A percentile compares a stretch with the other conserved stretches of the same genome.
phyloP scores from a whole-genome alignment of 805 yeast species.

The Debaryomyces hansenii region DNA sequence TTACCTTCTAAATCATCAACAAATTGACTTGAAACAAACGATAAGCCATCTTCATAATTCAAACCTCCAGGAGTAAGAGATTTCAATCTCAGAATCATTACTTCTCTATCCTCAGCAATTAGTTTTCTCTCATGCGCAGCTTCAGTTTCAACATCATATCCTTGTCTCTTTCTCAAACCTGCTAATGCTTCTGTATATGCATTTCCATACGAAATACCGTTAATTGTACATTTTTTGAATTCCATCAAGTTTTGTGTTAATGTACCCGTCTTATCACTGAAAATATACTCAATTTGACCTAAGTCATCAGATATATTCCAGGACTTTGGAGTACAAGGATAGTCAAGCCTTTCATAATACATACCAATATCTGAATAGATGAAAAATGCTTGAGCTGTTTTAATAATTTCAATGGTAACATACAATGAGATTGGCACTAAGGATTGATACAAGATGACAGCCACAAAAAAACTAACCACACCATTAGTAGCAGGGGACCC shows the following conservation, averaged over 20 bases:
- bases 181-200: constrained; percentile 85
- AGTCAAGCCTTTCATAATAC: constrained; percentile 69
- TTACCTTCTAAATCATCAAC: constrained; percentile 60
- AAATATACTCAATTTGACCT: constrained; percentile 82
- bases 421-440: constrained; percentile 82
- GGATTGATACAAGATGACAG: constrained; percentile 73
- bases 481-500: constrained; percentile 68
- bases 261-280: constrained; percentile 85
- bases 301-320: constrained; percentile 86
- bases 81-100: constrained; percentile 49
- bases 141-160: constrained; percentile 70
- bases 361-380: constrained; percentile 72
- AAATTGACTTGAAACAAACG: constrained; percentile 68
- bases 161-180: constrained; percentile 76
- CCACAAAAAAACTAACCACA: constrained; percentile 70
- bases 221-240: constrained; percentile 75
- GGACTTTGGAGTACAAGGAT: constrained; percentile 80
- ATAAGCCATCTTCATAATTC: constrained; percentile 58
- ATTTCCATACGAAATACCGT: constrained; percentile 69
- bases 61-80: constrained; percentile 17
- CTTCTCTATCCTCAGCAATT: constrained; percentile 56
- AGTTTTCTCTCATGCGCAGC: constrained; percentile 49
- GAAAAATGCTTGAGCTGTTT: constrained; percentile 79
- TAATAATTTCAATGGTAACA: constrained; percentile 78
- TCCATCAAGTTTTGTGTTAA: constrained; percentile 85